phyloP scores from a whole-genome alignment of 148 eudicot species.

The Selenicereus undatus region DNA sequence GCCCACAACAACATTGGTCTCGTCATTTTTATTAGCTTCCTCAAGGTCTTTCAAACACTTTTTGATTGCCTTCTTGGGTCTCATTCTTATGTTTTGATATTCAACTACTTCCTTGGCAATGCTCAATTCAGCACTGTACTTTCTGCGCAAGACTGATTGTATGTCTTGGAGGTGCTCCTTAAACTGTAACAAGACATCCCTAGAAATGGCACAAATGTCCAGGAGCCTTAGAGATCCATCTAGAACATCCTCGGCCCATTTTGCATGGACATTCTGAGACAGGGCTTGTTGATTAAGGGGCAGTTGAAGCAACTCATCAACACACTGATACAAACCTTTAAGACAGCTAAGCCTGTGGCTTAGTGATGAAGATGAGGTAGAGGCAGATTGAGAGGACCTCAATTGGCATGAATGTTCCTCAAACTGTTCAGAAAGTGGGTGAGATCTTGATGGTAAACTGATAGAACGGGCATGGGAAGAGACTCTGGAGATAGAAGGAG shows the following conservation, averaged over 20 bases:
- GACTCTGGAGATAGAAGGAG: slow-evolving; percentile 15
- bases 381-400: slow-evolving; percentile 36
- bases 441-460: slow-evolving; percentile 39
- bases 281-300: slow-evolving; percentile 26
- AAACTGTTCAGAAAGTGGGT: slow-evolving; percentile 24
- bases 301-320: slow-evolving; percentile 35
- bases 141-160: slow-evolving; percentile 41
- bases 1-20: neutral
- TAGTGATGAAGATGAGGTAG: slow-evolving; percentile 36
- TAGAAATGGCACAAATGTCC: slow-evolving; percentile 39
- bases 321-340: slow-evolving; percentile 27
- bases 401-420: slow-evolving; percentile 29
- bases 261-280: slow-evolving; percentile 9
- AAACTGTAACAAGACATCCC: slow-evolving; percentile 32
- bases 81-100: slow-evolving; percentile 32
- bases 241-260: slow-evolving; percentile 29
- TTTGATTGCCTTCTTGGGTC: slow-evolving; percentile 26
- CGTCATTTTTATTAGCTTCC: slow-evolving; percentile 13
- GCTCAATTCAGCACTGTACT: slow-evolving; percentile 29
- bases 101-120: slow-evolving; percentile 19
- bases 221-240: slow-evolving; percentile 42
- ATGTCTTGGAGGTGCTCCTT: slow-evolving; percentile 34
- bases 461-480: slow-evolving; percentile 32
- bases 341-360: slow-evolving; percentile 30
- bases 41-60: slow-evolving; percentile 35